phyloP scores from a whole-genome alignment of 148 eudicot genomes.

The Rhododendron molle region DNA sequence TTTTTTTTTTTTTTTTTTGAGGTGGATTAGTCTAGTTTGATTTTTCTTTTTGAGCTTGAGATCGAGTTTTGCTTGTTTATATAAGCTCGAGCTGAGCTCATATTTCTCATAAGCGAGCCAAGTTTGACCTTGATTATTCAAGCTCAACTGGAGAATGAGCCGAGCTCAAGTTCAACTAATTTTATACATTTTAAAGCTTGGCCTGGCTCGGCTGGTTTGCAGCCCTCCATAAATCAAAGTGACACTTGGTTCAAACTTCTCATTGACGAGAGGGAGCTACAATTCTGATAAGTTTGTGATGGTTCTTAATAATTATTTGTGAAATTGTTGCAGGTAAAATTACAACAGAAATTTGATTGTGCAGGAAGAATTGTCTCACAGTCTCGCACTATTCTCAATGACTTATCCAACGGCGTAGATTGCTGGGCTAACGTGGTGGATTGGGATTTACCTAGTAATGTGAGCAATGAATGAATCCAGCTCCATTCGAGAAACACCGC shows the following conservation, averaged over 20 bases:
- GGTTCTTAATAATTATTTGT: neutral
- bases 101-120: neutral
- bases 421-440: neutral
- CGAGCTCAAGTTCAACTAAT: neutral
- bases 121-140: neutral
- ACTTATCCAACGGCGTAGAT: neutral
- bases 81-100: neutral
- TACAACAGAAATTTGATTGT: neutral
- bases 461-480: slow-evolving; percentile 19
- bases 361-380: neutral
- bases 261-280: neutral
- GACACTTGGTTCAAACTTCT: neutral
- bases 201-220: neutral
- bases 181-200: neutral
- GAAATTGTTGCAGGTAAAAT: neutral
- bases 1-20: neutral
- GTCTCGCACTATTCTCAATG: neutral
- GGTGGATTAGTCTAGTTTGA: neutral
- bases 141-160: neutral
- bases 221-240: neutral
- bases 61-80: neutral
- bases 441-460: slow-evolving; percentile 6
- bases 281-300: neutral
- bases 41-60: neutral
- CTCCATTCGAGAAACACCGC: slow-evolving; percentile 17